Evolutionary conservation across 331 rosid genomes (phyloP).

Genomic region (Phaseolus coccineus): DNA sequence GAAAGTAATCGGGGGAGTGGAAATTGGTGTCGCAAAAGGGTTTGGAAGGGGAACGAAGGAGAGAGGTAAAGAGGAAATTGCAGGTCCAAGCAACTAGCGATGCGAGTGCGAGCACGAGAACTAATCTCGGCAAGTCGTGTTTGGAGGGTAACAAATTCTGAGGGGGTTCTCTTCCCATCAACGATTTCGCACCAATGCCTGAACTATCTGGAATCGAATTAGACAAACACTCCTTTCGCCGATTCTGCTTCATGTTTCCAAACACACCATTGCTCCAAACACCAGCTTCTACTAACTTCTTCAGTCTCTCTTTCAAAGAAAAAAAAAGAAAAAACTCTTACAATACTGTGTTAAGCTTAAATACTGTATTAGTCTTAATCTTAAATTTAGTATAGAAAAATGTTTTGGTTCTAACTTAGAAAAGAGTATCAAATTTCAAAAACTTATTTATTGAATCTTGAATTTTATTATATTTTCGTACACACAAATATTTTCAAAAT

Average conservation of each 20-base stretch:
- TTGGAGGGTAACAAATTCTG: conserved; percentile 67
- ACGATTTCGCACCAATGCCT: conserved; percentile 19
- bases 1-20: conserved; percentile 48
- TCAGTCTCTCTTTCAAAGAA: not conserved
- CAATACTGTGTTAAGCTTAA: not conserved
- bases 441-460: too few species aligned
- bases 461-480: too few species aligned
- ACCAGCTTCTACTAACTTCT: not conserved
- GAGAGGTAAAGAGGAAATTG: conserved; percentile 56
- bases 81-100: conserved; percentile 58
- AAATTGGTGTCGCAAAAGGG: conserved; percentile 71
- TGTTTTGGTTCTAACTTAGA: too few species aligned
- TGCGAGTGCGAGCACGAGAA: conserved; percentile 64
- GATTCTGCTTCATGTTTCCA: conserved; percentile 1
- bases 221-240: conserved; percentile 41
- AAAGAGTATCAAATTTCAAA: too few species aligned
- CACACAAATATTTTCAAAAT: too few species aligned
- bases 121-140: conserved; percentile 60
- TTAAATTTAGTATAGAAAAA: too few species aligned
- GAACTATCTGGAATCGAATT: conserved; percentile 14
- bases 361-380: too few species aligned
- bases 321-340: too few species aligned
- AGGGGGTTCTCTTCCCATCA: conserved; percentile 71
- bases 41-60: conserved; percentile 47
- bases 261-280: not conserved